Evolutionary conservation across 2,329 filamentous ascomycete genomes (phyloP).

Genomic region (Plenodomus lindquistii): DNA sequence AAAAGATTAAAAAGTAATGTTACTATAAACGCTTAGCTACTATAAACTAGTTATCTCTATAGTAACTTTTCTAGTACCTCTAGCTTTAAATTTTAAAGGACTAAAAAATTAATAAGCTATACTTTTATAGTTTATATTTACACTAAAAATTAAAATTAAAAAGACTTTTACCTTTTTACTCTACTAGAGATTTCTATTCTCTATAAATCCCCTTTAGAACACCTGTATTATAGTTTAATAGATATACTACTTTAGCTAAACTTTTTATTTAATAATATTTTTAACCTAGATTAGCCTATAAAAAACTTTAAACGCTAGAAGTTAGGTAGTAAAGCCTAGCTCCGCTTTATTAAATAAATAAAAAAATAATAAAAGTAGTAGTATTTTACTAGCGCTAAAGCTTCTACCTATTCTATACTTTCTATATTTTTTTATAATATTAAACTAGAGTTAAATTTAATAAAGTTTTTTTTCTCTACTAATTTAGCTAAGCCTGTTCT

Average conservation of each 20-base stretch:
- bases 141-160: constrained; percentile 52
- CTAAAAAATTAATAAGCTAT: too few relatives aligned
- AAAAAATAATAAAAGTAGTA: constrained; percentile 40
- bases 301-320: constrained; percentile 47
- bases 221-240: too few relatives aligned
- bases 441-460: constrained; percentile 48
- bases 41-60: too few relatives aligned
- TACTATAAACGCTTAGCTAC: too few relatives aligned
- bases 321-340: constrained; percentile 43
- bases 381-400: constrained; percentile 47
- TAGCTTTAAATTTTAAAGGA: too few relatives aligned
- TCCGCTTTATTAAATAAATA: constrained; percentile 46
- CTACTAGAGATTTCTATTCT: constrained; percentile 48
- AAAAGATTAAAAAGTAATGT: too few relatives aligned
- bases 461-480: constrained; percentile 12
- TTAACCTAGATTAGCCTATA: constrained; percentile 43
- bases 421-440: constrained; percentile 53
- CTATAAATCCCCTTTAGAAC: constrained; percentile 39
- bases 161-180: constrained; percentile 47
- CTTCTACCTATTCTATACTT: too few relatives aligned
- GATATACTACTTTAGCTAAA: constrained; percentile 48
- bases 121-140: too few relatives aligned
- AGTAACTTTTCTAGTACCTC: too few relatives aligned
- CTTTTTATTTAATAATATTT: constrained; percentile 47
- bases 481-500: constrained; percentile 18